Base-by-base conservation (phyloP, 2,329 filamentous ascomycete species). In the Colletotrichum lentis region DNA sequence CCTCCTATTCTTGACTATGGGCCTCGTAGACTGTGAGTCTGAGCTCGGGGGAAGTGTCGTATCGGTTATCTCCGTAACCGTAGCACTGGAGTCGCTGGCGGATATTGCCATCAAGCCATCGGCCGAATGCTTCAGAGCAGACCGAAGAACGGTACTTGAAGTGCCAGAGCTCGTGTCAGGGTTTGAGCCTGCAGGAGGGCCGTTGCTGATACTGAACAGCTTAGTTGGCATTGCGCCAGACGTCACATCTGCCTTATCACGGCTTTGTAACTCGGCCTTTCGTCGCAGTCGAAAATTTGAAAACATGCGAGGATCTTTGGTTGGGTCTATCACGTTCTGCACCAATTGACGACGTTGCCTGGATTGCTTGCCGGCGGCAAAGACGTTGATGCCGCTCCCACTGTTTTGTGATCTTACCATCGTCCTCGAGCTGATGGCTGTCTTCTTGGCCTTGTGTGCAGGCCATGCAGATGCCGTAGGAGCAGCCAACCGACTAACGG, bases 201-300 rank as follows among this genome's bases (percentile, higher is more conserved):
- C 74, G 18, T 62, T 70, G 10, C 46, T 72, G 14, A 82, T 76
- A 7, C 70, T 73, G 43, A 76, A 72, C 37, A 80, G 69, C 70
- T 69, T 31, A 74, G 69, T 6, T 2, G 79, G 74, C 35, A 46
- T 20, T 24, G 18, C 4, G 18, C 50, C 18, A 2, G 81, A 77
- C 2, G 75, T 79, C 24, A 69, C 69, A 37, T 86, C 85, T 52
- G 81, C 80, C 61, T 77, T 80, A 22, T 82, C 80, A 35, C 83
- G 81, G 6, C 76, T 78, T 47, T 75, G 74, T 39, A 84, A 77
- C 65, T 83, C 77, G 2, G 82, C 78, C 22, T 81, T 74, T 41
- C 83, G 80, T 31, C 74, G 72, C 10, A 77, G 69, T 11, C 77
- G 80, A 67, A 76, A 71, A 5, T 74, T 81, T 2, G 62, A 74